Evolutionary conservation across 2,329 filamentous ascomycete genomes (phyloP), one percentile per base, ranked within the genome.

Genomic region (Paradendryphiella salina): DNA sequence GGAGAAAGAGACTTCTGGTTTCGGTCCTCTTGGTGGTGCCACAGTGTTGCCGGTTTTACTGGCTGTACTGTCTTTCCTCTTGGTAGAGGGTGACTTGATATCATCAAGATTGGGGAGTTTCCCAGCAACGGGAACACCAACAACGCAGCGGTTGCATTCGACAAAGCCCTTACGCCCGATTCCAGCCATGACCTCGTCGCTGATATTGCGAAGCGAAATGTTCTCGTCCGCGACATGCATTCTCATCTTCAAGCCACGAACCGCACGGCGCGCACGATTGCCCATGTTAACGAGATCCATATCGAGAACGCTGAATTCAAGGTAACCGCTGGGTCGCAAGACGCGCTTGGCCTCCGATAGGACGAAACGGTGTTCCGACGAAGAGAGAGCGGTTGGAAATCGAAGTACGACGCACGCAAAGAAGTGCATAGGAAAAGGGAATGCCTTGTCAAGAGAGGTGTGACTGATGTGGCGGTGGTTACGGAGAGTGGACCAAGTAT

Each of bases 271-370:
- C 1, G 86, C 85, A 11, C 82, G 82, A 46, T 82, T 85, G 0
- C 89, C 89, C 87, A 93, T 91, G 66, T 90, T 90, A 72, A 90
- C 85, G 52, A 94, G 80, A 64, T 94, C 89, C 9, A 90, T 79
- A 57, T 94, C 89, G 1, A 94, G 80, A 31, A 91, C 85, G 0
- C 85, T 86, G 14, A 92, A 76, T 71, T 94, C 89, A n/a, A 94
- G 81, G 65, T 86, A 88, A 0, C 89, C 89, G 9, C 87, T 87
- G 0, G 89, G 87, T 56, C 88, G 86, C 21, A 94, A 77, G 0
- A 93, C 89, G 2, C 89, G 85, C 44, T 88, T 87, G 50, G 87
- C 85, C 71, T 94, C 89, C 0, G 83, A 83, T 14, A 94, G 77
- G 39, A 90, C 81, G 65, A 86, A 86, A 51, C 84, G 82, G 65